phyloP scores from a whole-genome alignment of 352 stramenopile species.

The Globisporangium splendens region DNA sequence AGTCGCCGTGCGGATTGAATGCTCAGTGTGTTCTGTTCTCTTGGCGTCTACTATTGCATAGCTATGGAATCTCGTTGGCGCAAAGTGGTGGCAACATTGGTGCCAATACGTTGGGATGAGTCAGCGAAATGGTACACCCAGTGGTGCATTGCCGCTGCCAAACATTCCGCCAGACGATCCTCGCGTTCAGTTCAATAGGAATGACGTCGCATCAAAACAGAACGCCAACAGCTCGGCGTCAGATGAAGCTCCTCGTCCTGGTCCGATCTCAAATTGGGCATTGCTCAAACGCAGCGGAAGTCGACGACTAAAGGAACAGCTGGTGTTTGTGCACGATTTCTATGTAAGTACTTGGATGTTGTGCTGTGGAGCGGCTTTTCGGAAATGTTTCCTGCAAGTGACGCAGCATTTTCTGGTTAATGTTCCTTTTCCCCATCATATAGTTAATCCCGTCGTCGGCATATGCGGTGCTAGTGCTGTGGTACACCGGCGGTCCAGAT shows the following conservation, averaged over 20 bases:
- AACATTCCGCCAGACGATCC: slow-evolving; percentile 26
- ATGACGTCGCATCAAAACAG: neutral
- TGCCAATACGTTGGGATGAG: slow-evolving; percentile 72
- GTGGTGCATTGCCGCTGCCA: slow-evolving; percentile 54
- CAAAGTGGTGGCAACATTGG: slow-evolving; percentile 80
- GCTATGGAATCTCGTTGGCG: slow-evolving; percentile 72
- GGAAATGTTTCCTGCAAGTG: neutral
- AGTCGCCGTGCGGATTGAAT: too few species aligned
- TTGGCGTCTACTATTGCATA: slow-evolving; percentile 14
- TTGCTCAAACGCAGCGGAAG: slow-evolving; percentile 73
- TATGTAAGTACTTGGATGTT: slow-evolving; percentile 48
- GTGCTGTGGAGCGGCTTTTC: neutral
- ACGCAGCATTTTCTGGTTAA: neutral
- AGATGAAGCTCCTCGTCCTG: slow-evolving; percentile 29
- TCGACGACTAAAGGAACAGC: slow-evolving; percentile 67
- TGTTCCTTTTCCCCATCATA: neutral
- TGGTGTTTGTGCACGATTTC: slow-evolving; percentile 70
- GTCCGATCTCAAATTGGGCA: slow-evolving; percentile 79
- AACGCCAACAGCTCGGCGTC: neutral
- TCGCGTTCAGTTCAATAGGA: slow-evolving; percentile 1
- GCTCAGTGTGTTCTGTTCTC: slow-evolving; percentile 1
- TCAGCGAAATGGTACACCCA: slow-evolving; percentile 52
- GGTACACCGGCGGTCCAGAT: slow-evolving; percentile 78
- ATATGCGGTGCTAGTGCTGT: slow-evolving; percentile 63
- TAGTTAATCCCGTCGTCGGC: slow-evolving; percentile 68